These are phyloP conservation scores for Geotrichum histeridarum DNA, from an alignment of 1,139 yeast genomes.

Conservation along the genomic window DNA sequence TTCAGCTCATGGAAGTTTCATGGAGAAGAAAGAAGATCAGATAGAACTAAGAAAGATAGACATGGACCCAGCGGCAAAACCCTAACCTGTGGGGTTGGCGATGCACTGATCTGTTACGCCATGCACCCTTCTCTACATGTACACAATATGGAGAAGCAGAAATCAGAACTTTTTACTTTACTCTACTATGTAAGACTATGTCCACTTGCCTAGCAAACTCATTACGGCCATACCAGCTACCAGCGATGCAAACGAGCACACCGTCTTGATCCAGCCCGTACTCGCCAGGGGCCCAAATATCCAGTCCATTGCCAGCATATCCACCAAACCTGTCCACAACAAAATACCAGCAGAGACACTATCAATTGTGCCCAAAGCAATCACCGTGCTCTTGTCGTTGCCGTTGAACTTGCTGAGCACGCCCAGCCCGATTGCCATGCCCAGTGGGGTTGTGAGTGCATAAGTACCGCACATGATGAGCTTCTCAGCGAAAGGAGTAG, in stretches of 20 bases:
- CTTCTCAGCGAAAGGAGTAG: conserved; percentile 13
- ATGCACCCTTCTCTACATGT: not conserved
- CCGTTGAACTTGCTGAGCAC: conserved; percentile 58
- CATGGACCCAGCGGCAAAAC: not conserved
- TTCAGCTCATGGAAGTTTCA: not conserved
- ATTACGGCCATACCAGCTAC: conserved; percentile 39
- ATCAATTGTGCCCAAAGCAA: conserved; percentile 71
- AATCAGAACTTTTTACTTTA: no score
- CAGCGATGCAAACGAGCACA: conserved; percentile 30
- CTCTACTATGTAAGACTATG: conserved; percentile 11
- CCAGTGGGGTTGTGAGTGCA: conserved; percentile 69
- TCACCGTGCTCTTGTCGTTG: conserved; percentile 53
- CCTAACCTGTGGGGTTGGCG: not conserved
- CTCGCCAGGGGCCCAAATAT: conserved; percentile 31
- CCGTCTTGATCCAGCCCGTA: conserved; percentile 30
- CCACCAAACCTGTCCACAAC: conserved; percentile 75
- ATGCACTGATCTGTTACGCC: not conserved
- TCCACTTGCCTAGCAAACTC: conserved; percentile 45
- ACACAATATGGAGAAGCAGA: no score
- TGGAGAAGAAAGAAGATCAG: not conserved
- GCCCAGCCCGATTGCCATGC: conserved; percentile 78
- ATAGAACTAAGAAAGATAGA: not conserved
- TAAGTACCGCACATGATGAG: conserved; percentile 44
- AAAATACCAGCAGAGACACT: conserved; percentile 76
- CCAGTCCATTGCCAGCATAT: conserved; percentile 76